These are phyloP conservation scores for Pleurotus giganteus DNA, from an alignment of 768 basidiomycete genomes.

Conservation along the genomic window DNA sequence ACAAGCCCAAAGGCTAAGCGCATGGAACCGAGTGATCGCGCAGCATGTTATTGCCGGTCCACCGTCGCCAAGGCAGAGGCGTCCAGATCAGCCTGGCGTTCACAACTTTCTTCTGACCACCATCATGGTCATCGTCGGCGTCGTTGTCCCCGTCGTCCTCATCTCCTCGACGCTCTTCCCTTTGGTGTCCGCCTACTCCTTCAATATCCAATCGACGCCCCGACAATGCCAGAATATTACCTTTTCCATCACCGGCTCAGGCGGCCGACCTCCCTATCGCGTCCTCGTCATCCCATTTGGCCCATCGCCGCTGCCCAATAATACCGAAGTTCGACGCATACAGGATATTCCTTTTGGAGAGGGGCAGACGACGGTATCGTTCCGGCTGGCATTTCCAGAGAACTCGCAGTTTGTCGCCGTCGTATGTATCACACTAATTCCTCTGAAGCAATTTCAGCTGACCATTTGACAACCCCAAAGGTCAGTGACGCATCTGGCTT, in stretches of 20 bases:
- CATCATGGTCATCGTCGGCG: constrained; percentile 14
- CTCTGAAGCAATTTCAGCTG: too few relatives aligned
- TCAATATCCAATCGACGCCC: constrained; percentile 46
- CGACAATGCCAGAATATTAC: constrained; percentile 67
- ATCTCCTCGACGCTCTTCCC: constrained; percentile 24
- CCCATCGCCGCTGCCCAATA: constrained; percentile 55
- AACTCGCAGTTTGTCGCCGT: constrained; percentile 76
- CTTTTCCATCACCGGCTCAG: constrained; percentile 51
- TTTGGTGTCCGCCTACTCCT: constrained; percentile 38
- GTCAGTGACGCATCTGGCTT: constrained; percentile 61
- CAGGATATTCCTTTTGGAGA: constrained; percentile 52
- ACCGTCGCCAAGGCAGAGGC: not conserved
- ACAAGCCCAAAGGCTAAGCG: not conserved
- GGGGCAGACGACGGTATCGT: constrained; percentile 37
- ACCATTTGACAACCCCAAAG: too few relatives aligned
- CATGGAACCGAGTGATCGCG: not conserved
- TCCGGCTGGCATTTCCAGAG: constrained; percentile 62
- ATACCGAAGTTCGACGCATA: constrained; percentile 62
- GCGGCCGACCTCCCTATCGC: constrained; percentile 65
- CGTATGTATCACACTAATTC: constrained; percentile 50
- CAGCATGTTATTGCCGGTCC: constrained; percentile 8
- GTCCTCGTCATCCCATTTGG: constrained; percentile 70
- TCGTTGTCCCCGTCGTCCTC: constrained; percentile 21
- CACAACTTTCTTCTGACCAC: constrained; percentile 7
- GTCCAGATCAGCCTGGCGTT: constrained; percentile 2